These are phyloP conservation scores for Tolypocladium ophioglossoides DNA, from an alignment of 2,329 filamentous ascomycete species.

Conservation along the genomic window DNA sequence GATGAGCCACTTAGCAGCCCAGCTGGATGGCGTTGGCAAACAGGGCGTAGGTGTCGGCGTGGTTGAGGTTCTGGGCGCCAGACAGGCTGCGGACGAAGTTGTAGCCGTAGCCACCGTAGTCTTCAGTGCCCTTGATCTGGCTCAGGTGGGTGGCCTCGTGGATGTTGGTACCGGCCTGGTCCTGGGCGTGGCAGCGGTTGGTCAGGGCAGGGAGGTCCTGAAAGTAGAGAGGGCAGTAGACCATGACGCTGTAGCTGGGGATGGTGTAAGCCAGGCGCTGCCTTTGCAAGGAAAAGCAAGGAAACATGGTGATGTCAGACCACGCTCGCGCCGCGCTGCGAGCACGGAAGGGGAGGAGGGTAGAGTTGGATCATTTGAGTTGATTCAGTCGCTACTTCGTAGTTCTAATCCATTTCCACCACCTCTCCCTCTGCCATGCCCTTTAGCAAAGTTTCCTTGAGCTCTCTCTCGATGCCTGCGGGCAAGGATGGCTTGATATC, in stretches of 20 bases:
- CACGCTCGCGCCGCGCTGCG: too few species aligned
- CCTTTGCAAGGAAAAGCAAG: conserved; percentile 38
- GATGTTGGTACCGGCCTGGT: conserved; percentile 52
- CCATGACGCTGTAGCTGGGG: conserved; percentile 41
- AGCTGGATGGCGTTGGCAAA: conserved; percentile 14
- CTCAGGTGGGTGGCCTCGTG: conserved; percentile 57
- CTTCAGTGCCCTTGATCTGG: conserved; percentile 45
- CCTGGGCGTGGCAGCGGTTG: conserved; percentile 48
- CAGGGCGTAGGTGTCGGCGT: too few species aligned
- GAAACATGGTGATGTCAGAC: too few species aligned
- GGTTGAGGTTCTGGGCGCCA: conserved; percentile 33
- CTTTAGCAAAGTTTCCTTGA: too few species aligned
- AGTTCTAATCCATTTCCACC: too few species aligned
- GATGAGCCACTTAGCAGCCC: conserved; percentile 23
- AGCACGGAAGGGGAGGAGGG: too few species aligned
- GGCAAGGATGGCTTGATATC: too few species aligned
- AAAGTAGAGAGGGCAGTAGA: conserved; percentile 53
- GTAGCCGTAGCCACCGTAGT: conserved; percentile 47
- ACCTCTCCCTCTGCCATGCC: too few species aligned
- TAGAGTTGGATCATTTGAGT: too few species aligned
- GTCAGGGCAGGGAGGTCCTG: conserved; percentile 37
- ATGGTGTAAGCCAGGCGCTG: conserved; percentile 50
- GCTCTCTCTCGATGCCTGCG: too few species aligned
- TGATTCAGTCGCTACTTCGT: too few species aligned
- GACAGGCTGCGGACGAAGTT: conserved; percentile 38